Evolutionary conservation across 805 yeast genomes (phyloP).

Genomic region (Monosporozyma yasuniensis): DNA sequence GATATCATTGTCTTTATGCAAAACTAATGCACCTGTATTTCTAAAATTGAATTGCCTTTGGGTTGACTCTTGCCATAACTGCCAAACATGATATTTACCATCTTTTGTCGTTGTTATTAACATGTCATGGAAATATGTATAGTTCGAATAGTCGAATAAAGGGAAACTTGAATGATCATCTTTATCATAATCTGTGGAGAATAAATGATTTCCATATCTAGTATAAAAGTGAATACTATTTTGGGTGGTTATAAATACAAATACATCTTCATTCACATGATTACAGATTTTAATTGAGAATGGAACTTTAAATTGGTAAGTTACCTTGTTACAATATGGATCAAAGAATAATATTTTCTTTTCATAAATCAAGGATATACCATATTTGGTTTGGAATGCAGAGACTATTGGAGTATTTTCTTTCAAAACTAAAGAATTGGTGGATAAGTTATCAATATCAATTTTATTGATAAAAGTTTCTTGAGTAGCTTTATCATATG

Average conservation of each 20-base stretch:
- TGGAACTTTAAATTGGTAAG: slow-evolving; percentile 9
- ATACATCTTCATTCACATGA: slow-evolving; percentile 11
- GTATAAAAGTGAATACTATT: slow-evolving; percentile 20
- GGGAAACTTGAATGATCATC: slow-evolving; percentile 9
- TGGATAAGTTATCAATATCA: slow-evolving; percentile 10
- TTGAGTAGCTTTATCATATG: slow-evolving; percentile 5
- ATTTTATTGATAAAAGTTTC: slow-evolving; percentile 10
- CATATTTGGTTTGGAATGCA: slow-evolving; percentile 6
- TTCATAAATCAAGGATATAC: slow-evolving; percentile 13
- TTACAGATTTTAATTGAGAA: slow-evolving; percentile 16
- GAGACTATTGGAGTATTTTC: slow-evolving; percentile 7
- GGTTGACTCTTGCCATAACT: slow-evolving; percentile 21
- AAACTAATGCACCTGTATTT: slow-evolving; percentile 13
- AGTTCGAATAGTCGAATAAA: slow-evolving; percentile 12
- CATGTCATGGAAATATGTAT: slow-evolving; percentile 11
- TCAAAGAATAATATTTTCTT: slow-evolving; percentile 15
- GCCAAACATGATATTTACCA: slow-evolving; percentile 23
- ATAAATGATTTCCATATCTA: slow-evolving; percentile 23
- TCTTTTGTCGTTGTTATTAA: slow-evolving; percentile 13
- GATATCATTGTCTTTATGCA: slow-evolving; percentile 24
- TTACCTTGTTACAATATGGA: slow-evolving; percentile 9
- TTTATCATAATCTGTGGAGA: slow-evolving; percentile 15
- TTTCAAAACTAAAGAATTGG: slow-evolving; percentile 7
- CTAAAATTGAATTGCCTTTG: slow-evolving; percentile 19
- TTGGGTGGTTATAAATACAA: slow-evolving; percentile 16